A percentile compares a stretch with the other conserved stretches of the same genome.
Conservation (phyloP, 306 rosid species). For the Cyclanthera cordifolia region DNA sequence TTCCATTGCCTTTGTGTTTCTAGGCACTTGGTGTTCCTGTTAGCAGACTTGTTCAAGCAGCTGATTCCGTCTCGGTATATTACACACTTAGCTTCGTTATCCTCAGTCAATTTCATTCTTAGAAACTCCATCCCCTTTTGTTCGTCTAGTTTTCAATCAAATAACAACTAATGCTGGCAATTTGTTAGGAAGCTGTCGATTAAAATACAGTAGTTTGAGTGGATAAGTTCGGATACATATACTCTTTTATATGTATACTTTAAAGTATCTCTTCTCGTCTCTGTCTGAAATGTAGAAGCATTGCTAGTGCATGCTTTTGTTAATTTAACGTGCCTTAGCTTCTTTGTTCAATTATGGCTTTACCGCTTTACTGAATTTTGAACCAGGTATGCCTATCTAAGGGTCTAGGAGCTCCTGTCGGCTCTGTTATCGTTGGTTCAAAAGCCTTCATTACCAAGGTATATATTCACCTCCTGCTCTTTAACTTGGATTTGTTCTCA, state of each 20-base stretch:
- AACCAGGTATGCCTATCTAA: conserved; percentile 71
- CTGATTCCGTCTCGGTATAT: conserved; percentile 70
- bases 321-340: not conserved
- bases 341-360: not conserved
- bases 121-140: not conserved
- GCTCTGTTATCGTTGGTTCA: conserved; percentile 78
- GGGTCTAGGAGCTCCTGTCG: conserved; percentile 95
- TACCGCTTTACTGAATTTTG: conserved; percentile 15
- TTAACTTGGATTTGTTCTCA: not conserved
- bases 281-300: not conserved
- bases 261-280: not conserved
- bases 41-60: conserved; percentile 73
- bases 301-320: not conserved
- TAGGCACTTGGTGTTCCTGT: conserved; percentile 95
- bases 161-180: not conserved
- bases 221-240: not conserved
- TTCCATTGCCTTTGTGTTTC: conserved; percentile 7
- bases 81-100: not conserved
- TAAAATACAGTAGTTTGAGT: not conserved
- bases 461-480: conserved; percentile 11
- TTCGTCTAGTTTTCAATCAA: not conserved
- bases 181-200: not conserved
- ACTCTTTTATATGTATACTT: not conserved
- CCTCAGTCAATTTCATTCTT: not conserved
- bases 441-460: conserved; percentile 67